Evolutionary conservation across 2,329 filamentous ascomycete species (phyloP).

Genomic region (Coniochaeta sp.): DNA sequence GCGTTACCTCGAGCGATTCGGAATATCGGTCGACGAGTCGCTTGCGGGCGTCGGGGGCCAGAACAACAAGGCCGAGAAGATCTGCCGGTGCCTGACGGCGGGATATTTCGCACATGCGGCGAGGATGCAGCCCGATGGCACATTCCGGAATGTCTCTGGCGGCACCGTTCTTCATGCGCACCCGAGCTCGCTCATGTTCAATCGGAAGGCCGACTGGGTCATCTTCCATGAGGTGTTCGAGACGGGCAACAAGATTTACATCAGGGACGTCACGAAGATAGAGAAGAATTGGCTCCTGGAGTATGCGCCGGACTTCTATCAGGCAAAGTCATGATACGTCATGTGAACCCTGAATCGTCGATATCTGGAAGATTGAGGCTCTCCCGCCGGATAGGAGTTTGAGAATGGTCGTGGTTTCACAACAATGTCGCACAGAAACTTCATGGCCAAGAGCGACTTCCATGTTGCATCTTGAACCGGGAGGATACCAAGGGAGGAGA

Average conservation of each 20-base stretch:
- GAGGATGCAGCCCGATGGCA: slow-evolving; percentile 88
- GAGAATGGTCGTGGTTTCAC: neutral
- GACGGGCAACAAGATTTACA: slow-evolving; percentile 80
- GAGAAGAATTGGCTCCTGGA: slow-evolving; percentile 89
- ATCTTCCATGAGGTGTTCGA: slow-evolving; percentile 92
- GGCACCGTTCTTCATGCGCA: slow-evolving; percentile 76
- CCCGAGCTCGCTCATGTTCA: slow-evolving; percentile 90
- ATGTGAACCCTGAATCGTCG: no score
- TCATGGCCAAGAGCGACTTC: neutral
- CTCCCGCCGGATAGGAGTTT: no score
- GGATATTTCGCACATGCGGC: slow-evolving; percentile 94
- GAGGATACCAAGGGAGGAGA: neutral
- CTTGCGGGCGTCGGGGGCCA: slow-evolving; percentile 30
- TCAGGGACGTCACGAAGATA: slow-evolving; percentile 87
- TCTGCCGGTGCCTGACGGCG: slow-evolving; percentile 76
- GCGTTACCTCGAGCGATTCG: slow-evolving; percentile 80
- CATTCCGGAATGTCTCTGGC: slow-evolving; percentile 78
- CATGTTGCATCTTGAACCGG: no score
- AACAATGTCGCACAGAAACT: neutral
- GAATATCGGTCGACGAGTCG: slow-evolving; percentile 61
- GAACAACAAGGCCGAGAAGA: slow-evolving; percentile 56
- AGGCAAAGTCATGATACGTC: slow-evolving; percentile 34
- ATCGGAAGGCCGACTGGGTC: slow-evolving; percentile 93
- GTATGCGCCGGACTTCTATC: slow-evolving; percentile 80
- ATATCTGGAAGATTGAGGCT: no score